Conservation (phyloP, 768 basidiomycete genomes). For the Russula brevipes region DNA sequence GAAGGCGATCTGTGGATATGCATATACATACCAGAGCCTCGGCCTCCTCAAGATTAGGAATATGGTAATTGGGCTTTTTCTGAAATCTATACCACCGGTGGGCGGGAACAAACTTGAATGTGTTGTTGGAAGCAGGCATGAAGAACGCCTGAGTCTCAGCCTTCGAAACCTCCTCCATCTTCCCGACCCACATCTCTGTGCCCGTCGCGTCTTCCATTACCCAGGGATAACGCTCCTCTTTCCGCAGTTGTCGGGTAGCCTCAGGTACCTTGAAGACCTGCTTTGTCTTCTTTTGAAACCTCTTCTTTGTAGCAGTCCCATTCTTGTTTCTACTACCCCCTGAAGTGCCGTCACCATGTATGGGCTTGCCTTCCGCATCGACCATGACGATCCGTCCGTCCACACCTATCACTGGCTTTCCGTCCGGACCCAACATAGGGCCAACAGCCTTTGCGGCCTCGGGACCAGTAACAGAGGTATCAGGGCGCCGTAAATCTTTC, state of each 20-base stretch:
- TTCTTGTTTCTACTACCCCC: conserved; percentile 42
- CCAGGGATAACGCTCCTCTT: conserved; percentile 89
- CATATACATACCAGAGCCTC: conserved; percentile 56
- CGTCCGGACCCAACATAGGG: conserved; percentile 78
- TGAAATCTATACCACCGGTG: conserved; percentile 92
- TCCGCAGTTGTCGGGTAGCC: conserved; percentile 67
- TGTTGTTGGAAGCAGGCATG: conserved; percentile 74
- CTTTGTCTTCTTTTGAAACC: conserved; percentile 75
- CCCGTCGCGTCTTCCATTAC: conserved; percentile 77
- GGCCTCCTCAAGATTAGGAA: conserved; percentile 61
- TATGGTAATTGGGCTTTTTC: conserved; percentile 71
- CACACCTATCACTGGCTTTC: conserved; percentile 73
- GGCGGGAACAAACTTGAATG: conserved; percentile 84
- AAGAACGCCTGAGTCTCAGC: conserved; percentile 74
- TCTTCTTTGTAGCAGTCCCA: conserved; percentile 48
- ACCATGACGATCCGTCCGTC: conserved; percentile 80
- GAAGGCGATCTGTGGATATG: conserved; percentile 26
- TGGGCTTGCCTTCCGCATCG: conserved; percentile 70
- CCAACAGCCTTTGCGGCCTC: conserved; percentile 47
- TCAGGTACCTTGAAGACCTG: conserved; percentile 82
- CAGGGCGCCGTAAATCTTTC: conserved; percentile 65
- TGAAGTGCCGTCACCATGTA: conserved; percentile 39
- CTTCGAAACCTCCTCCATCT: conserved; percentile 72
- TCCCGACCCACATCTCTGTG: conserved; percentile 73
- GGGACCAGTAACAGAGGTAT: conserved; percentile 31